Evolutionary conservation across 306 rosid species (phyloP).

Genomic region (Bauhinia variegata): DNA sequence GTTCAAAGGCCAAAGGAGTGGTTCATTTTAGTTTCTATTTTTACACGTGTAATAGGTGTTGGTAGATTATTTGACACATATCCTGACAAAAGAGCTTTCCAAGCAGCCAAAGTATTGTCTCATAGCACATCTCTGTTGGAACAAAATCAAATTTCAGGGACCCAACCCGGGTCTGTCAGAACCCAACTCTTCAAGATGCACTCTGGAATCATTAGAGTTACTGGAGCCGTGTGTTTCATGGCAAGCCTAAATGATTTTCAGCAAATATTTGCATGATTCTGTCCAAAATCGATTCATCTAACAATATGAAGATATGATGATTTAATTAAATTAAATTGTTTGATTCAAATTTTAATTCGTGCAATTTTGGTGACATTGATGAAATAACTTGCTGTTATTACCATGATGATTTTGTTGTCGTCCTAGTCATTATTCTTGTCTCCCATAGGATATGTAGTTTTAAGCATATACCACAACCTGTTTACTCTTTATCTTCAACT

Average conservation of each 20-base stretch:
- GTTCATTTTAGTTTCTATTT: no score
- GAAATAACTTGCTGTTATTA: slow-evolving; percentile 9
- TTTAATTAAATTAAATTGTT: slow-evolving; percentile 6
- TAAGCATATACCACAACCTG: not conserved
- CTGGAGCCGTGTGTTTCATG: not conserved
- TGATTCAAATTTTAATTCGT: slow-evolving; percentile 22
- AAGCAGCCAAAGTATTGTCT: not conserved
- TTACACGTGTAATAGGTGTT: no score
- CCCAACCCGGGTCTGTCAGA: not conserved
- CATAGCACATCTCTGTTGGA: not conserved
- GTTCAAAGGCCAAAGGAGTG: no score
- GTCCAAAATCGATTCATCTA: slow-evolving; percentile 1
- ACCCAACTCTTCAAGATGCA: not conserved
- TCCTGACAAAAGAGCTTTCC: no score
- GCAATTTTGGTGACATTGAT: not conserved
- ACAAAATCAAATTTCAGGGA: not conserved
- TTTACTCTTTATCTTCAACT: not conserved
- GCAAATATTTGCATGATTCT: not conserved
- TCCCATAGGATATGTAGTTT: not conserved
- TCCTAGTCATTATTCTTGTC: not conserved
- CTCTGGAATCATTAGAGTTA: slow-evolving; percentile 17
- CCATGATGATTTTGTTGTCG: not conserved
- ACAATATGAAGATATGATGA: not conserved
- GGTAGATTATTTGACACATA: no score
- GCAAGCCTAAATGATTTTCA: not conserved